Base-by-base conservation (phyloP, 2,329 filamentous ascomycete species). In the Cercospora sp. region DNA sequence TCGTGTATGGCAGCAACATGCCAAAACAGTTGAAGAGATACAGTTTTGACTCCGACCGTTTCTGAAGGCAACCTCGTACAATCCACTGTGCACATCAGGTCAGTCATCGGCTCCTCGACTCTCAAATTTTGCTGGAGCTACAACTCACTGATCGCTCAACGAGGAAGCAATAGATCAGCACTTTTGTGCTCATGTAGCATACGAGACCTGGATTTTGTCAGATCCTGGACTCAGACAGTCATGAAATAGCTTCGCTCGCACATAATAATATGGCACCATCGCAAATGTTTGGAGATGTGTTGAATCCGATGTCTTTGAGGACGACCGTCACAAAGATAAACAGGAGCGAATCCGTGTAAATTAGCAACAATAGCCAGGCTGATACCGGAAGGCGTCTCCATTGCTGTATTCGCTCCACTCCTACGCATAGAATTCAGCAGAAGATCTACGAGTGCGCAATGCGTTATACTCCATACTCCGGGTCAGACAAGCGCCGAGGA, bases 1-100 rank as follows among this genome's bases (percentile, higher is more conserved):
- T 58, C 5, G 55, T 42, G 45, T 70, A 70, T 36, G 68, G 68
- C 18, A 66, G 23, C 12, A 70, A 33, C 68, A 70, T 70, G 5
- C 63, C 68, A 33, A 68, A 70, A 61, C 64, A 70, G 31, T 70
- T 70, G 68, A 70, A 67, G 5, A 67, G 40, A 40, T 70, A 68
- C 13, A 70, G 60, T 10, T 62, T 63, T 0, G 66, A 68, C 12
- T 64, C 60, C 10, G 30, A 40, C 2, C 68, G 65, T 12, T 42
- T 53, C 53, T 68, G 59, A 1, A 69, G 68, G 57, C 51, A 63
- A 59, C 68, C 68, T 63, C 66, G 60, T 8, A 68, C 66, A 48
- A 67, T 55, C 68, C 68, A 70, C 68, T 70, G n/a, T n/a, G 6
- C 7, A 1, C 10, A 23, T 16, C 10, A 60, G 6, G 64, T 63